phyloP scores from a whole-genome alignment of 495 filamentous ascomycete species.

The Hypoxylon fuscum region DNA sequence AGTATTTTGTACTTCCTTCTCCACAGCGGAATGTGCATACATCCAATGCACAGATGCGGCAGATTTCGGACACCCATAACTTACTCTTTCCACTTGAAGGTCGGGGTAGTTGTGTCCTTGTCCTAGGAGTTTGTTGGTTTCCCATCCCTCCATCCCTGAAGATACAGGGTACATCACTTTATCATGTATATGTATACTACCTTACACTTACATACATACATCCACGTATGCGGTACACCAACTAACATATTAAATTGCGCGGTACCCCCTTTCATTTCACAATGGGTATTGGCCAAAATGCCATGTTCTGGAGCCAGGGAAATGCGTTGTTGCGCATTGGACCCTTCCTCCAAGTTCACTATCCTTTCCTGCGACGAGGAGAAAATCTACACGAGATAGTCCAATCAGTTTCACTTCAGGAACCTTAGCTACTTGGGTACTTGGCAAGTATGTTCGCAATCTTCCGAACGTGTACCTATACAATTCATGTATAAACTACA shows the following conservation, averaged over 20 bases:
- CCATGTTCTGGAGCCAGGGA: conserved; percentile 35
- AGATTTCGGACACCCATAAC: conserved; percentile 34
- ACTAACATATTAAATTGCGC: conserved; percentile 17
- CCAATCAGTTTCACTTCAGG: neutral
- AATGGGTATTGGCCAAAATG: conserved; percentile 40
- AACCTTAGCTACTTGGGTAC: neutral
- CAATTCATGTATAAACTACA: neutral
- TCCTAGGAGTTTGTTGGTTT: too few relatives aligned
- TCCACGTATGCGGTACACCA: conserved; percentile 4
- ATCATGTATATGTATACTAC: conserved; percentile 5
- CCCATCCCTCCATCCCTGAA: neutral
- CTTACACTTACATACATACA: neutral
- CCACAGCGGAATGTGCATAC: conserved; percentile 33
- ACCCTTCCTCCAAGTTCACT: conserved; percentile 4
- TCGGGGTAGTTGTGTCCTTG: too few relatives aligned
- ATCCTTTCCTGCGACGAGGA: neutral
- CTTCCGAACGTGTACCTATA: conserved; percentile 34
- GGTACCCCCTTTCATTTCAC: conserved; percentile 5
- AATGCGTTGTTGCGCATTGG: conserved; percentile 31
- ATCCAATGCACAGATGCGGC: conserved; percentile 23
- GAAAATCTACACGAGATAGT: neutral
- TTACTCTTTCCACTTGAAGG: neutral
- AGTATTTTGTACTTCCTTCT: conserved; percentile 12
- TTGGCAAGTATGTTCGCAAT: conserved; percentile 23
- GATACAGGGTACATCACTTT: conserved; percentile 8